Percentiles rank a stretch among this genome's conserved stretches.
Conservation (phyloP, 257 asterid genomes). For the Przewalskia tangutica region DNA sequence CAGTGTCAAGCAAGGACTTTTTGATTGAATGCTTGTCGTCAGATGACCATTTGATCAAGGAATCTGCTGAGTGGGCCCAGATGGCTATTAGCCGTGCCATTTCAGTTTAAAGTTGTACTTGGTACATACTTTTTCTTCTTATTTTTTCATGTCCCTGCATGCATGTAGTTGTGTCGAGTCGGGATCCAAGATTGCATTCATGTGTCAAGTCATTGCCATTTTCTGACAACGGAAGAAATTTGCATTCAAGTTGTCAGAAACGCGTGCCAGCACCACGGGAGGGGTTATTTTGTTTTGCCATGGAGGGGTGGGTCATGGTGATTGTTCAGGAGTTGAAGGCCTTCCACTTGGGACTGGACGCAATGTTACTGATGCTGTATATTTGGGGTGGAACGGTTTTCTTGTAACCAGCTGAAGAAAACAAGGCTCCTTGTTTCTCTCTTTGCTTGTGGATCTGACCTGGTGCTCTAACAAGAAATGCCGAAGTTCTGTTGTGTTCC, state of each 20-base stretch:
- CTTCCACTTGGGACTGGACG: not conserved
- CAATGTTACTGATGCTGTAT: not conserved
- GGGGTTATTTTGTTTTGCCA: constrained; percentile 21
- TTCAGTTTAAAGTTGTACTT: constrained; percentile 46
- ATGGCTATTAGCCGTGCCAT: constrained; percentile 76
- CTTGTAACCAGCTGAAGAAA: constrained; percentile 16
- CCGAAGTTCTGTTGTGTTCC: constrained; percentile 19
- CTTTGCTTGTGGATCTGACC: constrained; percentile 16
- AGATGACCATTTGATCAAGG: constrained; percentile 77
- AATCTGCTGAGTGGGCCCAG: constrained; percentile 94
- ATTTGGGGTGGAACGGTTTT: constrained; percentile 8
- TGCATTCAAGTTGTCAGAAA: constrained; percentile 59
- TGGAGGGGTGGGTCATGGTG: constrained; percentile 8
- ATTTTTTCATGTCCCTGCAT: constrained; percentile 47
- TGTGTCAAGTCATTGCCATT: constrained; percentile 52
- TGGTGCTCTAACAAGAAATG: constrained; percentile 19
- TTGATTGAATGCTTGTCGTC: constrained; percentile 76
- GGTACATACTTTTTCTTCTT: constrained; percentile 33
- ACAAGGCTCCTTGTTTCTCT: constrained; percentile 7
- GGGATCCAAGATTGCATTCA: constrained; percentile 47
- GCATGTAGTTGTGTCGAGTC: constrained; percentile 74
- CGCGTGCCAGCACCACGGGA: constrained; percentile 54
- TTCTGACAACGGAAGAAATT: constrained; percentile 36
- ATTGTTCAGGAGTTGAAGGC: not conserved
- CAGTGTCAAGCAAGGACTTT: constrained; percentile 69